Conservation (phyloP, 768 basidiomycete species). For the Lactarius hatsudake region DNA sequence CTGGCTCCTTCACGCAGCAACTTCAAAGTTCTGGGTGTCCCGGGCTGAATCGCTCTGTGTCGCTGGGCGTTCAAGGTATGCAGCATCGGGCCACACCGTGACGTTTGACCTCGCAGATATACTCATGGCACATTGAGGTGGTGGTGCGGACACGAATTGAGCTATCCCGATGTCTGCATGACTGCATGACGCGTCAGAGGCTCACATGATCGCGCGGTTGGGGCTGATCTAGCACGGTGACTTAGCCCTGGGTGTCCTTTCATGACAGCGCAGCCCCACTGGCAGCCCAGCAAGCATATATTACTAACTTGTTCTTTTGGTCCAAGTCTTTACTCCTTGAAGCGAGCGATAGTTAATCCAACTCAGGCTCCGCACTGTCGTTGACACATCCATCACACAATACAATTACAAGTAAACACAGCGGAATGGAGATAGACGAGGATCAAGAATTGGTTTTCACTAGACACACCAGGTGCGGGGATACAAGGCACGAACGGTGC, state of each 20-base stretch:
- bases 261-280: not conserved
- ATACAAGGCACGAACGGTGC: not conserved
- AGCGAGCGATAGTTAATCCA: not conserved
- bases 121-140: not conserved
- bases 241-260: not conserved
- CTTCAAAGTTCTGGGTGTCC: slow-evolving; percentile 37
- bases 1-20: slow-evolving; percentile 32
- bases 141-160: not conserved
- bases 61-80: not conserved
- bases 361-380: too few species aligned
- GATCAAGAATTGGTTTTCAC: not conserved
- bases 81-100: not conserved
- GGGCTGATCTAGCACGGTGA: not conserved
- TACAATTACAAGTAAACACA: too few species aligned
- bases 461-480: not conserved
- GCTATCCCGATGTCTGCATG: not conserved
- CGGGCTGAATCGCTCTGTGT: too few species aligned
- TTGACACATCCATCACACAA: not conserved
- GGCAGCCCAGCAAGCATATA: not conserved
- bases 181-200: too few species aligned
- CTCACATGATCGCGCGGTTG: too few species aligned
- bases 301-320: not conserved
- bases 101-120: not conserved
- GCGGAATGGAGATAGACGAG: not conserved
- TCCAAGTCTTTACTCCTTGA: not conserved